These are phyloP conservation scores for Vigna trinervia DNA, from an alignment of 306 rosid genomes.

Conservation along the genomic window DNA sequence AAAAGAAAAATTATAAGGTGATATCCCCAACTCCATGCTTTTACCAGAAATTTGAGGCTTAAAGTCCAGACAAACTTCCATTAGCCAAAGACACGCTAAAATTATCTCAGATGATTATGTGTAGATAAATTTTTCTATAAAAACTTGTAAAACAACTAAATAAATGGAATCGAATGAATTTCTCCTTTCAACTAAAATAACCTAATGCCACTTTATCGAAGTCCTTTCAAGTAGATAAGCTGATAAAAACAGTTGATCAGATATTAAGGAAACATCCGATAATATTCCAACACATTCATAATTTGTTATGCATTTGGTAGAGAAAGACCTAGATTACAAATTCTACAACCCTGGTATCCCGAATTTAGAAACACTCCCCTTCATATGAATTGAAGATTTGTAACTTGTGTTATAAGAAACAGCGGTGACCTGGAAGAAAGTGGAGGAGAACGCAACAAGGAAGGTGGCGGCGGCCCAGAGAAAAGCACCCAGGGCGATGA, in stretches of 20 bases:
- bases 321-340: background rate
- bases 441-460: conserved; percentile 87
- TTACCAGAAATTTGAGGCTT: conserved; percentile 8
- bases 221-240: no score
- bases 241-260: background rate
- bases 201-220: no score
- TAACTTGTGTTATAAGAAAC: background rate
- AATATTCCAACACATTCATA: no score
- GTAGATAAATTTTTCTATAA: background rate
- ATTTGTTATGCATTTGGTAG: no score
- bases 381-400: no score
- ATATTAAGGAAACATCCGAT: background rate
- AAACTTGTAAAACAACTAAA: background rate
- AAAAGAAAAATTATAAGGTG: background rate
- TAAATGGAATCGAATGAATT: no score
- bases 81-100: background rate
- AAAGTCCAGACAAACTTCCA: conserved; percentile 11
- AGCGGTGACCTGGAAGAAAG: conserved; percentile 70
- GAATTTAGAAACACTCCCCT: background rate
- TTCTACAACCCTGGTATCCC: background rate
- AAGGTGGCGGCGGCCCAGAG: conserved; percentile 96
- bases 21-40: background rate
- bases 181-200: background rate
- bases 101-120: background rate
- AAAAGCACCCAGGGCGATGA: conserved; percentile 85